Base-by-base conservation (phyloP, 2,329 filamentous ascomycete species). In the Rutstroemia sp. region DNA sequence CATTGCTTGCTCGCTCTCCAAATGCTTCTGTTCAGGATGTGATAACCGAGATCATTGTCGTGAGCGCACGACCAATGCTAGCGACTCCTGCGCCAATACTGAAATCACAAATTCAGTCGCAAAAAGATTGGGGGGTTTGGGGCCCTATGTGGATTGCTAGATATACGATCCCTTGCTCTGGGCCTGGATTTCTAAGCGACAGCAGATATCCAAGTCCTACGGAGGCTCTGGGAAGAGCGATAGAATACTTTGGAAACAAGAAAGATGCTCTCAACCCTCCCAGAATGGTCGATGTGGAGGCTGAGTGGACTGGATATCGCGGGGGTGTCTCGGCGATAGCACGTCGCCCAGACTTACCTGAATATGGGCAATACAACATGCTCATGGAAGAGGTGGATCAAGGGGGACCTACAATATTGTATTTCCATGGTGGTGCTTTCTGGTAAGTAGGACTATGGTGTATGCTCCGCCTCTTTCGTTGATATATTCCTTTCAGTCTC, bases 141-240 rank as follows among this genome's bases (percentile, higher is more conserved):
- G 90, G 90, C 3, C 81, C 80, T 46, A 83, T 94, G 62, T 96
- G 92, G 92, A 78, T 95, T 23, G 86, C 85, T 65, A 87, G 82
- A 54, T 85, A 88, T 44, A 80, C 79, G 0, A 74, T 90, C 16
- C 80, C 82, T 0, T 73, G 74, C 2, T 87, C 85, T 0, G 77
- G 72, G 48, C 57, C 81, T 75, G 69, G 77, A 67, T 16, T n/a
- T 14, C 10, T 16, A 16, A 34, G 3, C 10, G 38, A 27, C 9
- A 23, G 18, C 30, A n/a, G 38, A 12, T 16, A 19, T 10, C 39
- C 38, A n/a, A 65, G 79, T 76, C 68, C 85, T 14, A 73, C 79
- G n/a, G 77, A 86, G 45, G 75, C 78, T 1, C 66, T 91, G 25
- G 73, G 83, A 60, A 72, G 72, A 30, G 79, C 79, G 3, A 81